Evolutionary conservation across 192 early-diverging fungal genomes (phyloP).

Genomic region (Entomortierella beljakovae): DNA sequence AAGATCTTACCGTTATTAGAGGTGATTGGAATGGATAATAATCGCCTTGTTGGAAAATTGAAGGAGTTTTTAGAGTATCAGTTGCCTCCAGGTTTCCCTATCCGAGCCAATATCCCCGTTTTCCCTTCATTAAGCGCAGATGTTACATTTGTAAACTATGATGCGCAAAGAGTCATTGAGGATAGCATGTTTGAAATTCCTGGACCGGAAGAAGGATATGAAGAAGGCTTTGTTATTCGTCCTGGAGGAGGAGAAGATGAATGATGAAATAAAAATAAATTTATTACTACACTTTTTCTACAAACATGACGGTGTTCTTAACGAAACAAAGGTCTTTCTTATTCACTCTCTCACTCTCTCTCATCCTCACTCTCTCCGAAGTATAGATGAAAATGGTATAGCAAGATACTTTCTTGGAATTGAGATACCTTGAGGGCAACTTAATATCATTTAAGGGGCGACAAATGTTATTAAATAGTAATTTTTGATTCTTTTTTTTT

Average conservation of each 20-base stretch:
- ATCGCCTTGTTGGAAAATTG: constrained; percentile 49
- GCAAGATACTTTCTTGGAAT: too few relatives aligned
- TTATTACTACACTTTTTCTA: too few relatives aligned
- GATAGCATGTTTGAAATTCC: constrained; percentile 40
- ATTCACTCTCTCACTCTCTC: too few relatives aligned
- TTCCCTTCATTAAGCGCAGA: constrained; percentile 46
- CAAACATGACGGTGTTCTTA: too few relatives aligned
- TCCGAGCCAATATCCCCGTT: constrained; percentile 50
- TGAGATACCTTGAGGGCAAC: too few relatives aligned
- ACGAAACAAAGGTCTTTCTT: too few relatives aligned
- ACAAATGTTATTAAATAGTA: too few relatives aligned
- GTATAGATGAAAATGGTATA: too few relatives aligned
- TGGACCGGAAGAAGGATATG: constrained; percentile 18
- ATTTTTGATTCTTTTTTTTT: too few relatives aligned
- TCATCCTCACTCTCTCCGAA: too few relatives aligned
- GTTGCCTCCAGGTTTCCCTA: constrained; percentile 45
- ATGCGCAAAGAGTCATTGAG: constrained; percentile 36
- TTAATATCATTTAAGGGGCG: too few relatives aligned
- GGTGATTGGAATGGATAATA: constrained; percentile 54
- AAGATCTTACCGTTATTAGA: constrained; percentile 47
- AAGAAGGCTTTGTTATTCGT: constrained; percentile 41
- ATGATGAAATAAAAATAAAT: too few relatives aligned
- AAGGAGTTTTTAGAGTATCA: constrained; percentile 50
- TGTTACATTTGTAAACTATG: constrained; percentile 54
- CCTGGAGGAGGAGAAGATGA: constrained; percentile 42